A percentile compares a stretch with the other conserved stretches of the same genome.
Conservation (phyloP, 1,284 basidiomycete genomes). For the Coriolopsis trogii region DNA sequence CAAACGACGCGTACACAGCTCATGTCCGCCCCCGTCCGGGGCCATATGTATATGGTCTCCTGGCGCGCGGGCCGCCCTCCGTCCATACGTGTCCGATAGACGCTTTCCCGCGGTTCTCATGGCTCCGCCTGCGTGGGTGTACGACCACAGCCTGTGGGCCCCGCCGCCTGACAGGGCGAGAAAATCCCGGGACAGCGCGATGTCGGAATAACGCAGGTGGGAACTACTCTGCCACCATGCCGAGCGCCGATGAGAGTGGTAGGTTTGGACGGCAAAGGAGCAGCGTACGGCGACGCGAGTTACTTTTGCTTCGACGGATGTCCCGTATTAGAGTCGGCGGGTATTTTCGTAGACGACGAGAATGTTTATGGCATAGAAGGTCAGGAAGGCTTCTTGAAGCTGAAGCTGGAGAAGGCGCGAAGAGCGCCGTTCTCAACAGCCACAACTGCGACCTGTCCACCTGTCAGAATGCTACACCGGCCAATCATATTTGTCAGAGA, state of each 20-base stretch:
- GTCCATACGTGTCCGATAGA: constrained; percentile 1
- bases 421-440: background rate
- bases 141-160: constrained; percentile 4
- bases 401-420: background rate
- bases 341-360: background rate
- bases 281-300: background rate
- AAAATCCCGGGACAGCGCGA: constrained; percentile 8
- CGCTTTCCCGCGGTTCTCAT: constrained; percentile 15
- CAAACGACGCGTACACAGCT: too few relatives aligned
- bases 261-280: background rate
- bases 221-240: constrained; percentile 8
- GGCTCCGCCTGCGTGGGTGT: constrained; percentile 15
- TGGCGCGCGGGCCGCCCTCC: constrained; percentile 5
- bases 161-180: constrained; percentile 19
- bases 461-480: background rate
- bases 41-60: constrained; percentile 2
- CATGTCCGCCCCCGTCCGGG: background rate
- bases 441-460: background rate
- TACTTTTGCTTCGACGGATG: background rate
- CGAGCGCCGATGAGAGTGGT: constrained; percentile 19
- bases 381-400: background rate
- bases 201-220: constrained; percentile 11
- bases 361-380: background rate
- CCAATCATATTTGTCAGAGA: background rate
- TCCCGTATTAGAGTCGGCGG: background rate